Conservation (phyloP, 371 early-diverging fungal species). For the Nematocida parisii region DNA sequence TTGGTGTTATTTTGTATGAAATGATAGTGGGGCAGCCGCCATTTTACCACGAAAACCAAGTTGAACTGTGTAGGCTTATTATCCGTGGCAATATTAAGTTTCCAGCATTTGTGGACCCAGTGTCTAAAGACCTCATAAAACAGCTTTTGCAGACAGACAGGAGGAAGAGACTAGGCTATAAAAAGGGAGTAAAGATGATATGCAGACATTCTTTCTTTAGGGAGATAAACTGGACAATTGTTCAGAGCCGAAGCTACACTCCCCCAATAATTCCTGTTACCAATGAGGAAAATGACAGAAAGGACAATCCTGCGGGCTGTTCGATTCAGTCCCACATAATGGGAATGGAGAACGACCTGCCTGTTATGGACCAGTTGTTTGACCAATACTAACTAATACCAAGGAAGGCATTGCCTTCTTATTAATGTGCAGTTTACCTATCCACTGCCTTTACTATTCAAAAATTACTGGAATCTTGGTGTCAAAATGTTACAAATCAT, state of each 20-base stretch:
- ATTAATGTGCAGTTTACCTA: too few species aligned
- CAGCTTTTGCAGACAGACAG: slow-evolving; percentile 75
- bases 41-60: slow-evolving; percentile 72
- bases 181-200: slow-evolving; percentile 74
- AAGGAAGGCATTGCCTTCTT: neutral
- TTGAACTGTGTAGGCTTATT: slow-evolving; percentile 66
- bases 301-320: neutral
- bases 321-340: slow-evolving; percentile 45
- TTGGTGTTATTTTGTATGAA: slow-evolving; percentile 89
- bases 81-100: slow-evolving; percentile 50
- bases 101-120: slow-evolving; percentile 81
- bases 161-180: slow-evolving; percentile 77
- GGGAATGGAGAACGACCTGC: slow-evolving; percentile 24
- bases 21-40: slow-evolving; percentile 87
- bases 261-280: slow-evolving; percentile 81
- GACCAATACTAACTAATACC: slow-evolving; percentile 28
- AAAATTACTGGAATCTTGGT: neutral
- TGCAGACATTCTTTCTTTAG: slow-evolving; percentile 80
- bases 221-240: slow-evolving; percentile 80
- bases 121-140: slow-evolving; percentile 70
- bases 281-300: slow-evolving; percentile 11
- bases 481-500: slow-evolving; percentile 8
- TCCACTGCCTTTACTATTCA: too few species aligned
- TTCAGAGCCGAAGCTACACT: slow-evolving; percentile 72
- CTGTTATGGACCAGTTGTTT: slow-evolving; percentile 25